Evolutionary conservation across 1,284 basidiomycete species (phyloP).

Genomic region (Neonothopanus nambi): DNA sequence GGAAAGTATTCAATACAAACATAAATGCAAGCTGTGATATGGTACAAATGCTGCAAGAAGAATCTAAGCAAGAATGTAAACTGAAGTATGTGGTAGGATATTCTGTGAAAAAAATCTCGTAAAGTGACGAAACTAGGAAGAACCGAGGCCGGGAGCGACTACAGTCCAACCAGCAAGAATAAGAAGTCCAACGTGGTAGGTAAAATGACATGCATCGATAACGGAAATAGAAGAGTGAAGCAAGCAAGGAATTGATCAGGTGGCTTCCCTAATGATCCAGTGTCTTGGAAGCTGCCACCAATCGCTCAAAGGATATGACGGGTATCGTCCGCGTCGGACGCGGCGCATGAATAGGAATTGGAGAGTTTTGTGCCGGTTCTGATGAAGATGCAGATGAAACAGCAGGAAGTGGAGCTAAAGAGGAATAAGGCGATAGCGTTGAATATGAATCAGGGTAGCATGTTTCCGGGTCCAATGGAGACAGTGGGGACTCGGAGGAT

Average conservation of each 20-base stretch:
- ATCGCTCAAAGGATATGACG: constrained; percentile 10
- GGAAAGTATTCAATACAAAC: too few relatives aligned
- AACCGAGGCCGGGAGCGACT: neutral
- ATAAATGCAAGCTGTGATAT: too few relatives aligned
- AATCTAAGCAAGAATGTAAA: neutral
- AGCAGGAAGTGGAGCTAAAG: neutral
- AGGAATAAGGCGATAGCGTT: constrained; percentile 3
- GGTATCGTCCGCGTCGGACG: constrained; percentile 12
- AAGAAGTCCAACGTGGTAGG: neutral
- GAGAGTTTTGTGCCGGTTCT: neutral
- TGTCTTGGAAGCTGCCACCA: constrained; percentile 4
- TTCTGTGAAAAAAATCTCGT: too few relatives aligned
- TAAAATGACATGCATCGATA: constrained; percentile 1
- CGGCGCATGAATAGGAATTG: constrained; percentile 13
- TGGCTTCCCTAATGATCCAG: neutral
- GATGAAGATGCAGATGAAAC: too few relatives aligned
- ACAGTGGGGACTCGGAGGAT: constrained; percentile 16
- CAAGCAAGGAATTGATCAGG: neutral
- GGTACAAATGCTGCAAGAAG: neutral
- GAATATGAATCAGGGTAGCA: constrained; percentile 6
- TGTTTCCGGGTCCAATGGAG: constrained; percentile 14
- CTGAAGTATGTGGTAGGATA: too few relatives aligned
- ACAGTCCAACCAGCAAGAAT: too few relatives aligned
- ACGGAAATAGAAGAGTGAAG: neutral
- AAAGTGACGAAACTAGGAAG: too few relatives aligned